Conservation (phyloP, 2,329 filamentous ascomycete species). For the Colletotrichum sp. region DNA sequence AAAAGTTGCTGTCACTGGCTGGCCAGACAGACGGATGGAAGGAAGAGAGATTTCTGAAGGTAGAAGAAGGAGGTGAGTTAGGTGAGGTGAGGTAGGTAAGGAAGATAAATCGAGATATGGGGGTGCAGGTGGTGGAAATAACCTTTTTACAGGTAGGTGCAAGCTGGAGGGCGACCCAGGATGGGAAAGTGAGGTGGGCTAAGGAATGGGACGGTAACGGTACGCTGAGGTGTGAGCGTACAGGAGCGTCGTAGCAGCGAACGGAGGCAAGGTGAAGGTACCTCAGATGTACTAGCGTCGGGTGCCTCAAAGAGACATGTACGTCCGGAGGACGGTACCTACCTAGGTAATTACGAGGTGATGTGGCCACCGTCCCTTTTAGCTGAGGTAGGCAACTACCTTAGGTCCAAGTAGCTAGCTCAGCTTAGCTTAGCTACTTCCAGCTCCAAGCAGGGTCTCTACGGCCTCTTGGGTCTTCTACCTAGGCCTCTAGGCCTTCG, state of each 20-base stretch:
- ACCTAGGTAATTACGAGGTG: background rate
- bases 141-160: conserved; percentile 41
- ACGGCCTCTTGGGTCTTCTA: background rate
- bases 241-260: background rate
- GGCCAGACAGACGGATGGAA: conserved; percentile 21
- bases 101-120: conserved; percentile 6
- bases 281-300: background rate
- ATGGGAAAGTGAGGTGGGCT: conserved; percentile 21
- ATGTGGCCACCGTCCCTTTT: background rate
- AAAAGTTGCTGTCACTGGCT: conserved; percentile 18
- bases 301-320: background rate
- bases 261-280: background rate
- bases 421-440: background rate
- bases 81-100: conserved; percentile 10
- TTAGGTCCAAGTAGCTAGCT: background rate
- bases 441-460: background rate
- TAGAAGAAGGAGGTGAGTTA: conserved; percentile 1
- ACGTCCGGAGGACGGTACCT: background rate
- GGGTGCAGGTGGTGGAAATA: conserved; percentile 33
- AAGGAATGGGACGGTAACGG: background rate
- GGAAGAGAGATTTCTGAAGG: background rate
- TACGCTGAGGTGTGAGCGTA: background rate
- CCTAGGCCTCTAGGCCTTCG: background rate
- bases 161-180: conserved; percentile 42
- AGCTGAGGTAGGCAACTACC: background rate